A percentile compares a stretch with the other conserved stretches of the same genome.
Evolutionary conservation across 352 stramenopile genomes (phyloP).

Genomic region (Pythium volutum): DNA sequence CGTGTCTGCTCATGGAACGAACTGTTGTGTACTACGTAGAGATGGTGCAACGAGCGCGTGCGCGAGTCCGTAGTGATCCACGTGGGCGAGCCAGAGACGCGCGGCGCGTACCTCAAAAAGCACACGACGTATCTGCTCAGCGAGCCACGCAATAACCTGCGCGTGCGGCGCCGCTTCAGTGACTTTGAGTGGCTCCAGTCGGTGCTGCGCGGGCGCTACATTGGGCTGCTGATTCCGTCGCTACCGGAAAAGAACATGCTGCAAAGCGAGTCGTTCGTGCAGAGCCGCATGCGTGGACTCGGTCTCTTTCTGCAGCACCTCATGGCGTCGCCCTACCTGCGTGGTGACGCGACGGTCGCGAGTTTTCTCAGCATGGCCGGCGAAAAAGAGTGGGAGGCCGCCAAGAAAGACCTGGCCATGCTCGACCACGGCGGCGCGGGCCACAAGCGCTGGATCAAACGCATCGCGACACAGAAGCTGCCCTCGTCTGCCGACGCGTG

Average conservation of each 20-base stretch:
- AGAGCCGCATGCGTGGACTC: conserved; percentile 57
- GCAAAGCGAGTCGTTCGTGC: conserved; percentile 53
- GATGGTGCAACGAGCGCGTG: conserved; percentile 22
- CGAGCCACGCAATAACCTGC: conserved; percentile 25
- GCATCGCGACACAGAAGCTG: conserved; percentile 39
- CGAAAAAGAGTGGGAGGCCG: conserved; percentile 53
- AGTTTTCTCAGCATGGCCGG: conserved; percentile 45
- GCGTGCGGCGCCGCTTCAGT: conserved; percentile 58
- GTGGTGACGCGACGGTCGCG: conserved; percentile 46
- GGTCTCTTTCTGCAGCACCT: conserved; percentile 56
- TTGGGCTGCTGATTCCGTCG: conserved; percentile 62
- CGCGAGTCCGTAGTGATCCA: conserved; percentile 10
- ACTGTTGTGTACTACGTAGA: conserved; percentile 5
- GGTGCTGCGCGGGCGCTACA: conserved; percentile 55
- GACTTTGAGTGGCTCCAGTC: conserved; percentile 75
- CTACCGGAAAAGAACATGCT: conserved; percentile 62
- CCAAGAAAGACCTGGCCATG: conserved; percentile 49
- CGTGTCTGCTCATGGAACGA: no score
- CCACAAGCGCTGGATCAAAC: conserved; percentile 67
- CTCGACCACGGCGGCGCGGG: conserved; percentile 59
- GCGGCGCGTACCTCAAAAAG: conserved; percentile 65
- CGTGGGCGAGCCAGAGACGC: conserved; percentile 52
- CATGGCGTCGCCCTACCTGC: conserved; percentile 55
- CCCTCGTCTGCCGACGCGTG: conserved; percentile 39
- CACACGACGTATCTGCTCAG: conserved; percentile 68